phyloP scores from a whole-genome alignment of 306 rosid genomes.

The Adenanthera pavonina region DNA sequence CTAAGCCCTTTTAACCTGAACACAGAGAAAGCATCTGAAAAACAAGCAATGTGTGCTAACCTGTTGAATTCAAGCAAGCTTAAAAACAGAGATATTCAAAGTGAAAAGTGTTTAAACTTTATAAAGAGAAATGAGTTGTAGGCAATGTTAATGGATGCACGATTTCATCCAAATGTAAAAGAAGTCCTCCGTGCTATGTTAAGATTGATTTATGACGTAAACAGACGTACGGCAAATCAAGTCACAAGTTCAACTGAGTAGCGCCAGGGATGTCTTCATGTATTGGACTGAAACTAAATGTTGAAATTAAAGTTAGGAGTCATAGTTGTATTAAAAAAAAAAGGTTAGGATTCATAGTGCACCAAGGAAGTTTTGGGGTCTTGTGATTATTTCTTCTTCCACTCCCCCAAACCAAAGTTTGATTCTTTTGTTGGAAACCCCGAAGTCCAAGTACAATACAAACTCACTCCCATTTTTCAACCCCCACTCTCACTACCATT shows the following conservation, averaged over 20 bases:
- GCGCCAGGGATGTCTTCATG: neutral
- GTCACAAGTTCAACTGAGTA: neutral
- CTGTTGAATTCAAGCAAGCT: neutral
- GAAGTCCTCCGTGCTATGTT: neutral
- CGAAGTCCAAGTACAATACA: neutral
- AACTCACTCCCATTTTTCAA: neutral
- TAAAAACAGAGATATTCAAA: neutral
- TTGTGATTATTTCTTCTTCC: slow-evolving; percentile 8
- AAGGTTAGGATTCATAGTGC: neutral
- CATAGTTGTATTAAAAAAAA: neutral
- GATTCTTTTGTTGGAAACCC: neutral
- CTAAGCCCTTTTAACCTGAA: neutral
- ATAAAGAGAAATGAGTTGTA: neutral
- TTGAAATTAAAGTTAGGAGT: neutral
- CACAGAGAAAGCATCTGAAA: neutral
- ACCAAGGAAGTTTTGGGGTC: neutral
- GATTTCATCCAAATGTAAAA: neutral
- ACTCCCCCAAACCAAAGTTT: neutral
- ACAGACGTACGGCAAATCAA: neutral
- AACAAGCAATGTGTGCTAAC: neutral
- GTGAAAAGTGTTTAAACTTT: neutral
- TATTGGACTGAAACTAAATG: neutral
- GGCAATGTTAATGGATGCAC: neutral
- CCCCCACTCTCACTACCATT: neutral
- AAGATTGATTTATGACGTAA: neutral